Percentiles rank a stretch among this genome's conserved stretches.
Evolutionary conservation across 805 yeast species (phyloP).

Genomic region (Nakazawaea holstii): DNA sequence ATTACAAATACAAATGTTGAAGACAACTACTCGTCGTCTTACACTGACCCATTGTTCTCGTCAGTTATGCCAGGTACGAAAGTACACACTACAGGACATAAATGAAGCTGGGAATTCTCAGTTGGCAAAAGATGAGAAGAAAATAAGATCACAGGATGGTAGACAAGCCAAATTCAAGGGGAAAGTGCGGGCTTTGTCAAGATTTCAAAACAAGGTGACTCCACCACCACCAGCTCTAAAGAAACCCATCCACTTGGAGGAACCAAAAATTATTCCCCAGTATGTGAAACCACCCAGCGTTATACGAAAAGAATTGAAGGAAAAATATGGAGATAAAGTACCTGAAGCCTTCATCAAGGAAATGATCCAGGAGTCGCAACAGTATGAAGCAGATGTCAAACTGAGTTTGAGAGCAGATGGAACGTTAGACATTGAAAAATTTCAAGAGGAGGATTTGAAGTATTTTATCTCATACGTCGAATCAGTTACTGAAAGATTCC

Average conservation of each 20-base stretch:
- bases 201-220: background rate
- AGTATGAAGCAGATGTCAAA: background rate
- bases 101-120: background rate
- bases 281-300: conserved; percentile 12
- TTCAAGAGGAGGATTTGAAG: conserved; percentile 2
- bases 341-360: conserved; percentile 8
- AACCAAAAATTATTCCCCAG: background rate
- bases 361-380: conserved; percentile 10
- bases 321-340: conserved; percentile 8
- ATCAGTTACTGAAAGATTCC: background rate
- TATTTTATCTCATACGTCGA: conserved; percentile 2
- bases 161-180: conserved; percentile 16
- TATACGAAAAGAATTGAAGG: conserved; percentile 10
- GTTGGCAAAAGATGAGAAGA: no score
- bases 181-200: conserved; percentile 2
- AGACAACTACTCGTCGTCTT: background rate
- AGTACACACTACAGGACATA: no score
- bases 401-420: conserved; percentile 1
- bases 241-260: background rate
- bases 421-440: background rate
- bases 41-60: background rate
- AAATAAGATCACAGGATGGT: background rate
- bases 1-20: background rate
- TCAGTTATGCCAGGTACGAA: background rate
- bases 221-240: background rate